Evolutionary conservation across 306 rosid species (phyloP).

Genomic region (Citrullus mucosospermus): DNA sequence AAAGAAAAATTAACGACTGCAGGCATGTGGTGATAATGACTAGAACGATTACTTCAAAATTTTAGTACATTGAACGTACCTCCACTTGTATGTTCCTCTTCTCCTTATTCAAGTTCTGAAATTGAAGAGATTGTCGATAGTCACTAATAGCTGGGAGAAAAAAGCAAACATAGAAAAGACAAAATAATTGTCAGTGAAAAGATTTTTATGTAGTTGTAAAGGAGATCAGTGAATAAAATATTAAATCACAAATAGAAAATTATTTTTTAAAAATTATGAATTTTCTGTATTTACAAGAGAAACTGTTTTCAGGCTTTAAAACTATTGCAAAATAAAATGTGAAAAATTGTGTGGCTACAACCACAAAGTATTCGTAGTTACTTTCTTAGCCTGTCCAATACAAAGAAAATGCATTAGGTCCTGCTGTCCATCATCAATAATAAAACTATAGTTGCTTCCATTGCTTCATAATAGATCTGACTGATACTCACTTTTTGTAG

Average conservation of each 20-base stretch:
- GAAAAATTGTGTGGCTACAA: background rate
- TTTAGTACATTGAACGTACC: constrained; percentile 25
- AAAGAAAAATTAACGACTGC: background rate
- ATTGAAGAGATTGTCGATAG: constrained; percentile 92
- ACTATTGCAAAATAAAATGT: background rate
- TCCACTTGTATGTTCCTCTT: constrained; percentile 84
- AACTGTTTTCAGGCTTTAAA: background rate
- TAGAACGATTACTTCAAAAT: background rate
- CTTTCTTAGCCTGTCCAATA: background rate
- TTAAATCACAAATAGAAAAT: background rate
- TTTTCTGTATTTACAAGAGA: background rate
- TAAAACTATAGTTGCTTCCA: background rate
- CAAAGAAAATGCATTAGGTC: background rate
- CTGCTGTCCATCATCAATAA: background rate
- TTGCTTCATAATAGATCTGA: background rate
- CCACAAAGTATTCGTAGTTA: background rate
- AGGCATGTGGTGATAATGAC: background rate
- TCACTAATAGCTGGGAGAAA: constrained; percentile 68
- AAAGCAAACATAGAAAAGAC: background rate
- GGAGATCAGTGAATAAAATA: background rate
- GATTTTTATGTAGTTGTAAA: background rate
- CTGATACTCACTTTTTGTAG: background rate
- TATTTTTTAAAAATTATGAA: background rate
- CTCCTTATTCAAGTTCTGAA: constrained; percentile 80
- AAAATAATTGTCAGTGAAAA: background rate